phyloP scores from a whole-genome alignment of 225 moss, liverwort and hornwort genomes.

The Physcomitrellopsis africana region DNA sequence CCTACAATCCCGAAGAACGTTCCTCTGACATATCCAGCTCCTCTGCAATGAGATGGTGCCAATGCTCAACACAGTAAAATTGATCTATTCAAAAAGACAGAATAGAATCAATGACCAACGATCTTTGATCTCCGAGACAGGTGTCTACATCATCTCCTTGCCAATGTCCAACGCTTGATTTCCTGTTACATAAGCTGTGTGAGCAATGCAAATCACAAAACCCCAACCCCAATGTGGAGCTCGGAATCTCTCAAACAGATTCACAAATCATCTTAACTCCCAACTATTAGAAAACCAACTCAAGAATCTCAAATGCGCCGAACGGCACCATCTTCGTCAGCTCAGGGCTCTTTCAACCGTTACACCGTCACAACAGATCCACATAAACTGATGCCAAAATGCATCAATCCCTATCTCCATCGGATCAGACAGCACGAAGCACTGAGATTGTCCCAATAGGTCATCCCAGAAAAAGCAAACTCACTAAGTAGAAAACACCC shows the following conservation, averaged over 20 bases:
- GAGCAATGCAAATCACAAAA: background rate
- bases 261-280: no score
- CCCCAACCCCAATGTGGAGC: constrained; percentile 8
- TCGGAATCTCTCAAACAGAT: background rate
- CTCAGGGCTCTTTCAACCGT: background rate
- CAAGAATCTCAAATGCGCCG: background rate
- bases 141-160: background rate
- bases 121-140: background rate
- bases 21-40: no score
- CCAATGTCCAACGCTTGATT: background rate
- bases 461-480: constrained; percentile 3
- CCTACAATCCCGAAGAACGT: no score
- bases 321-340: background rate
- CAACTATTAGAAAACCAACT: constrained; percentile 2
- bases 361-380: constrained; percentile 12
- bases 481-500: background rate
- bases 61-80: background rate
- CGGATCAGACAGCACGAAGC: background rate
- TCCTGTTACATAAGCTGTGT: background rate
- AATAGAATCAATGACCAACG: background rate
- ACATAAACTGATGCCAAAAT: background rate
- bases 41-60: background rate
- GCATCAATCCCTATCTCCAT: background rate
- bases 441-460: background rate
- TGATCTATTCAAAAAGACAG: background rate